Evolutionary conservation across 2,329 filamentous ascomycete genomes (phyloP).

Genomic region (Zymoseptoria tritici): DNA sequence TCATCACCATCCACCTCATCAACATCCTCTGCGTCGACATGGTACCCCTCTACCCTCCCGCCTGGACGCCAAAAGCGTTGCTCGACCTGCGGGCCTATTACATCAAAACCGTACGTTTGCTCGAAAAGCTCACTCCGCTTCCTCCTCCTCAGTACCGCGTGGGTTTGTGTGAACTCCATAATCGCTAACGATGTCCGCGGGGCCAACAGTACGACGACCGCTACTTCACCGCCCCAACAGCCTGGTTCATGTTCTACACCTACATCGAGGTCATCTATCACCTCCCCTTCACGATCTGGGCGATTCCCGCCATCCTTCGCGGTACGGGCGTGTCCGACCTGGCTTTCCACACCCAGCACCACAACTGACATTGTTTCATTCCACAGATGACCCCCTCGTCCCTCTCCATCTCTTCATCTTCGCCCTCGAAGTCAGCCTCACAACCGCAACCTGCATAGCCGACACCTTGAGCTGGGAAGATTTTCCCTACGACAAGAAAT

Average conservation of each 20-base stretch:
- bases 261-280: constrained; percentile 54
- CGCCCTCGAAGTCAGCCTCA: constrained; percentile 52
- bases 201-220: constrained; percentile 48
- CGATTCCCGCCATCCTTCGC: constrained; percentile 46
- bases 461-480: constrained; percentile 53
- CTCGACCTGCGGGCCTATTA: constrained; percentile 49
- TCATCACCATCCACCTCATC: constrained; percentile 56
- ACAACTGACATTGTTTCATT: too few relatives aligned
- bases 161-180: background rate
- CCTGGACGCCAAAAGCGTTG: constrained; percentile 45
- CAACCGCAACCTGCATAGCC: constrained; percentile 55
- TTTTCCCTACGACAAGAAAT: constrained; percentile 40
- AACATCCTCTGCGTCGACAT: constrained; percentile 58
- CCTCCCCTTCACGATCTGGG: constrained; percentile 54
- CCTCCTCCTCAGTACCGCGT: background rate
- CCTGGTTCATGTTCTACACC: constrained; percentile 50
- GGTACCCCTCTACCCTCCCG: constrained; percentile 49
- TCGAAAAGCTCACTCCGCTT: too few relatives aligned
- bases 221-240: constrained; percentile 53
- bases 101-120: constrained; percentile 36
- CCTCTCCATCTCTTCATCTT: constrained; percentile 56
- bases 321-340: too few relatives aligned
- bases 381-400: constrained; percentile 50
- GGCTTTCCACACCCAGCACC: too few relatives aligned
- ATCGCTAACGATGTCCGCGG: background rate